Evolutionary conservation across 306 rosid species (phyloP).

Genomic region (Sicyos baderoa): DNA sequence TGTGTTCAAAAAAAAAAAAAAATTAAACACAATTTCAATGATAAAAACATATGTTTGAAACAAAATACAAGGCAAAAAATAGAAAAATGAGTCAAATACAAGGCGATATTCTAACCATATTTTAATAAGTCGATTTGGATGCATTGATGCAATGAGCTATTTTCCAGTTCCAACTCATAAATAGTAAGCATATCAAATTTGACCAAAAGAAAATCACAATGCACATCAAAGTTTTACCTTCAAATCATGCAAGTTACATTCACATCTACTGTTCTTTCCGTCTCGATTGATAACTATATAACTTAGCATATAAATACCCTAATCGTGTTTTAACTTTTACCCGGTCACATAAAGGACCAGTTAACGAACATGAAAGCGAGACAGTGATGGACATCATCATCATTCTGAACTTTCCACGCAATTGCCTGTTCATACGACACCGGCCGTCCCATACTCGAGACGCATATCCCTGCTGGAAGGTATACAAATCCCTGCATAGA

Average conservation of each 20-base stretch:
- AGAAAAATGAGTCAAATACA: not conserved
- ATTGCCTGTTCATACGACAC: conserved; percentile 81
- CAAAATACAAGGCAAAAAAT: not conserved
- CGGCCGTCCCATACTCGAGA: conserved; percentile 83
- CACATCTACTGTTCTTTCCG: not conserved
- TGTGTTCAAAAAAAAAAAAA: too few species aligned
- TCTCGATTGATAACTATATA: not conserved
- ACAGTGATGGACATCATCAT: conserved; percentile 83
- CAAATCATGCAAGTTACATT: conserved; percentile 6
- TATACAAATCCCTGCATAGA: conserved; percentile 60
- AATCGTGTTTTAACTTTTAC: too few species aligned
- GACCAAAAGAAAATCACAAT: conserved; percentile 4
- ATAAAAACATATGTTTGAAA: not conserved
- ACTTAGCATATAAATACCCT: conserved; percentile 1
- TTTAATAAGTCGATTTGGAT: not conserved
- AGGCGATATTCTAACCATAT: not conserved
- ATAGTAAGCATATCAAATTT: not conserved
- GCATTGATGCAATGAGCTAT: not conserved
- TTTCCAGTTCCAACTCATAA: not conserved
- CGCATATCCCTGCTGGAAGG: conserved; percentile 76
- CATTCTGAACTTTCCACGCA: conserved; percentile 85
- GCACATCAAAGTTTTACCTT: conserved; percentile 1
- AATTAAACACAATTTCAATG: too few species aligned
- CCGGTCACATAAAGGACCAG: conserved; percentile 77
- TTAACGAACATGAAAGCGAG: conserved; percentile 81